Evolutionary conservation across 2,329 filamentous ascomycete species (phyloP), one percentile per base, ranked within the genome.

Genomic region (Aureobasidium sp.): DNA sequence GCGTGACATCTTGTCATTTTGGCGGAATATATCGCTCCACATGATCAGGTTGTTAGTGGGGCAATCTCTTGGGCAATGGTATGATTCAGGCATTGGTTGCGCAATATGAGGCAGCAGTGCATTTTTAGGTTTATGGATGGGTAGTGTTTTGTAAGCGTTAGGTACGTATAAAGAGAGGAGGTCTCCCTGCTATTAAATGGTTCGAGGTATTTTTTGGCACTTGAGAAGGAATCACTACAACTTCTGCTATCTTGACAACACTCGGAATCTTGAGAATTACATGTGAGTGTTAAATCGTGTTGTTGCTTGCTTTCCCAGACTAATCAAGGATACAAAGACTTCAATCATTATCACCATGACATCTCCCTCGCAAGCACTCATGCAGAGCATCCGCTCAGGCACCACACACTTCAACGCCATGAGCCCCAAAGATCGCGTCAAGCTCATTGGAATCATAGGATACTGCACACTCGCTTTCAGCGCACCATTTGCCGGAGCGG

Each of bases 401-500:
- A 54, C 61, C 27, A 65, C 65, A 30, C 67, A 63, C 30, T 50
- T 57, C 54, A 48, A 62, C 64, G 6, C 62, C 62, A 54, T 61
- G 64, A 58, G 44, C 11, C 41, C 47, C 39, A 66, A 64, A 42
- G 69, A 70, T 48, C 67, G 65, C 10, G 61, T 72, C 13, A 68
- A 66, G 32, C 65, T 68, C 45, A 66, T 66, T 10, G 65, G 67
- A 34, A 66, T 68, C 6, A 64, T 69, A 49, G 67, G 67, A 29
- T 73, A 73, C 64, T 72, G 71, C 67, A 71, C 68, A 63, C 61
- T 71, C 13, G 70, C 69, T 6, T 71, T 72, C 61, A 69, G 68
- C 49, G 70, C 71, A 25, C 71, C 71, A 3, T 69, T 73, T 16
- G 70, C 70, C 10, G 70, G 70, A 25, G 71, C 71, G 27, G 71